These are phyloP conservation scores for Lodderomyces parapsilosis DNA, from an alignment of 1,139 yeast species.

Conservation along the genomic window DNA sequence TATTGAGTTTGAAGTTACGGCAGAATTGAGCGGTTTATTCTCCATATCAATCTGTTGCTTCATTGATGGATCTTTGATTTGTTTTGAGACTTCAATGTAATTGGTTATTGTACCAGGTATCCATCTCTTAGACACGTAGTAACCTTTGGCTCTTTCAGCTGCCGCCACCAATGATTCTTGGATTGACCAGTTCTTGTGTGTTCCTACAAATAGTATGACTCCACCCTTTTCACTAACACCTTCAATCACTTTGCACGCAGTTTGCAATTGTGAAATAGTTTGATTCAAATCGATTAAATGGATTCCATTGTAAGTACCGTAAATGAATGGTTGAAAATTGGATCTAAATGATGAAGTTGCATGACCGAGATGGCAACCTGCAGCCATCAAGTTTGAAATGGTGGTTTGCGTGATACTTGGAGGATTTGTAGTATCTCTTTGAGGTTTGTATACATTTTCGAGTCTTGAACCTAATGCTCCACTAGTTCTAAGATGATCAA, in stretches of 20 bases:
- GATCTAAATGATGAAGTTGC: constrained; percentile 77
- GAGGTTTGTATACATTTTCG: constrained; percentile 65
- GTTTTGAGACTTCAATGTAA: constrained; percentile 71
- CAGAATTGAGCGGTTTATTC: constrained; percentile 55
- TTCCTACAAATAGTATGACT: constrained; percentile 78
- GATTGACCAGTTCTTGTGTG: constrained; percentile 68
- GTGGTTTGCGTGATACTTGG: constrained; percentile 55
- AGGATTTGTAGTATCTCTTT: constrained; percentile 63
- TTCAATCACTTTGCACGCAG: constrained; percentile 77
- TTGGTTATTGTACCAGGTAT: constrained; percentile 94
- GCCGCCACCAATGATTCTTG: constrained; percentile 75
- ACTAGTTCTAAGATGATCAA: constrained; percentile 47
- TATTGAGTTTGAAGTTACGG: constrained; percentile 39
- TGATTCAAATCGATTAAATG: constrained; percentile 87
- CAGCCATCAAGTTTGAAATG: constrained; percentile 71
- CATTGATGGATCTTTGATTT: constrained; percentile 62
- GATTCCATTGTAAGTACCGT: constrained; percentile 85
- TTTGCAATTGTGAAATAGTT: constrained; percentile 70
- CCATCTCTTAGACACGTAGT: constrained; percentile 85
- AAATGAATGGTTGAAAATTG: constrained; percentile 82
- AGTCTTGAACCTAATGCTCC: constrained; percentile 67
- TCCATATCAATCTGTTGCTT: constrained; percentile 40
- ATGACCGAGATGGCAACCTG: constrained; percentile 95
- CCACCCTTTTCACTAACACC: constrained; percentile 88
- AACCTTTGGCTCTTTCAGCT: constrained; percentile 74